Conservation (phyloP, 129 eudicot species). For the Tanacetum coccineum region DNA sequence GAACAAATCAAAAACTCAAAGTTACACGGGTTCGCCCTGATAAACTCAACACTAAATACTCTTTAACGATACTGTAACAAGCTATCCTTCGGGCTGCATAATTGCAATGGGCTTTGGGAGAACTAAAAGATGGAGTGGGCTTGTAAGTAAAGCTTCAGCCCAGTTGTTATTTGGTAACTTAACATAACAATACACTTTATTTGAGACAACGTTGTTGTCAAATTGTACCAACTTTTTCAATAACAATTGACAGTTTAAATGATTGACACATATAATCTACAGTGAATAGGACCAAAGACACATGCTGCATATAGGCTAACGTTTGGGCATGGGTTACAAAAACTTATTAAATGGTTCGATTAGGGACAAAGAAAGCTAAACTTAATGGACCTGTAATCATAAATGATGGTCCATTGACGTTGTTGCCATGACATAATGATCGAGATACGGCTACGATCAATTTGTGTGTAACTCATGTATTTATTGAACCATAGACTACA, state of each 20-base stretch:
- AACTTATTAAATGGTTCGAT: background rate
- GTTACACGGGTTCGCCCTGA: conserved; percentile 20
- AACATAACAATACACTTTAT: too few relatives aligned
- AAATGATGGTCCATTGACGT: background rate
- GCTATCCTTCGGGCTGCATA: conserved; percentile 24
- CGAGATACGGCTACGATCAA: background rate
- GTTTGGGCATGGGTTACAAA: background rate
- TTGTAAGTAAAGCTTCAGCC: too few relatives aligned
- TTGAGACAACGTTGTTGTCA: too few relatives aligned
- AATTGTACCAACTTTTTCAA: too few relatives aligned
- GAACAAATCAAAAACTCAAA: background rate
- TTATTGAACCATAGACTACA: background rate
- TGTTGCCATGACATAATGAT: background rate
- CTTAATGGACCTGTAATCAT: background rate
- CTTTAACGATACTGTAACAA: conserved; percentile 4
- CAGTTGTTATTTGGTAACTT: too few relatives aligned
- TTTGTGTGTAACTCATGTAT: background rate
- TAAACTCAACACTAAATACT: conserved; percentile 16
- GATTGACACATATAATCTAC: background rate
- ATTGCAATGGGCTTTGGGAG: too few relatives aligned
- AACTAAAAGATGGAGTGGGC: too few relatives aligned
- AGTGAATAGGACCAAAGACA: background rate
- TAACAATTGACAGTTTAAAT: too few relatives aligned
- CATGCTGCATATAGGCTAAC: background rate
- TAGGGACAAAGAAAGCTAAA: background rate